A percentile compares a stretch with the other conserved stretches of the same genome.
These are phyloP conservation scores for Pistacia vera DNA, from an alignment of 345 rosid species.

Conservation along the genomic window DNA sequence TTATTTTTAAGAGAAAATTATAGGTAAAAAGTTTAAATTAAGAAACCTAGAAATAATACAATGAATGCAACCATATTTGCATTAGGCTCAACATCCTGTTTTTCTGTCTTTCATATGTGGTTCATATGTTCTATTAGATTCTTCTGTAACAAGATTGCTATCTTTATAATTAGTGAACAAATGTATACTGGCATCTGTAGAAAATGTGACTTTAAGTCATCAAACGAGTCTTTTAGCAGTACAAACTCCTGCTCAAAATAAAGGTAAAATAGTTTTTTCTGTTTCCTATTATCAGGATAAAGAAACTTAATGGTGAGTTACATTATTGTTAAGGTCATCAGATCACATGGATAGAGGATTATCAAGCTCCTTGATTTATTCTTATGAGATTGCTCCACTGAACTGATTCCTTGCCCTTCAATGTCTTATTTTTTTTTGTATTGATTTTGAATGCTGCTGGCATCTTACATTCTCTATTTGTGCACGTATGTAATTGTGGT, in stretches of 20 bases:
- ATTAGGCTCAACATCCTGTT: background rate
- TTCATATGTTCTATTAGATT: constrained; percentile 14
- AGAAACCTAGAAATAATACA: constrained; percentile 2
- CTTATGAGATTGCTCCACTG: background rate
- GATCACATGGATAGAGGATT: constrained; percentile 1
- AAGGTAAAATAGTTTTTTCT: constrained; percentile 23
- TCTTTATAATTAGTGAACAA: constrained; percentile 16
- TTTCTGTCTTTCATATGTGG: constrained; percentile 18
- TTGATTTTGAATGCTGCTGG: background rate
- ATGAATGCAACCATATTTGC: background rate
- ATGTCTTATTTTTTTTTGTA: background rate
- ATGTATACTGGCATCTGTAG: constrained; percentile 17
- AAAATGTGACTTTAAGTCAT: constrained; percentile 12
- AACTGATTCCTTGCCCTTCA: background rate
- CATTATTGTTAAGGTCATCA: background rate
- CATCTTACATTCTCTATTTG: constrained; percentile 2
- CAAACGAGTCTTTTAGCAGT: constrained; percentile 4
- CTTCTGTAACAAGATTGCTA: constrained; percentile 10
- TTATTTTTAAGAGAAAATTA: background rate
- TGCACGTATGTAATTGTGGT: background rate
- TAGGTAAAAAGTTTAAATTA: background rate
- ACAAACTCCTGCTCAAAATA: constrained; percentile 13
- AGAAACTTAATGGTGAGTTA: background rate
- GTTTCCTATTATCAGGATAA: background rate
- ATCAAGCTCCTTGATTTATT: background rate